Evolutionary conservation across 2,329 filamentous ascomycete genomes (phyloP).

Genomic region (Dactylonectria estremocensis): DNA sequence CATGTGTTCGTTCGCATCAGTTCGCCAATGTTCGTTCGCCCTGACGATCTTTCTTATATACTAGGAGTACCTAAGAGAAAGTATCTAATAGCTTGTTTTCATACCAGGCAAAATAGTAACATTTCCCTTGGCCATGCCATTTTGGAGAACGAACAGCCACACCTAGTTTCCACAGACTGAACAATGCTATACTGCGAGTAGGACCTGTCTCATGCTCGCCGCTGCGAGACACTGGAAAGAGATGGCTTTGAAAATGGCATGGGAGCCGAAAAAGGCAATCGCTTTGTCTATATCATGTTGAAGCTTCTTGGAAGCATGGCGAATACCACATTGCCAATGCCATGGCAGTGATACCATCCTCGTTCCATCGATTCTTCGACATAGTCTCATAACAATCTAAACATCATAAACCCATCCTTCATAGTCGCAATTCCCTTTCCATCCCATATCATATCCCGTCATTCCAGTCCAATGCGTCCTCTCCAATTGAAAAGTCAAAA

Average conservation of each 20-base stretch:
- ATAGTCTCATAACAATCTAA: conserved; percentile 47
- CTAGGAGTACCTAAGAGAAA: too few relatives aligned
- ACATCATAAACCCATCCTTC: conserved; percentile 38
- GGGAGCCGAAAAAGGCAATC: not conserved
- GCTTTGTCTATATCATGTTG: not conserved
- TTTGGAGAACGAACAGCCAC: too few relatives aligned
- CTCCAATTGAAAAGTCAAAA: conserved; percentile 38
- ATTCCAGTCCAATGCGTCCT: conserved; percentile 18
- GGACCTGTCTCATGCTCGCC: too few relatives aligned
- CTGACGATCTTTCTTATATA: too few relatives aligned
- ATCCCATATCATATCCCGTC: conserved; percentile 26
- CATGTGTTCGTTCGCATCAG: too few relatives aligned
- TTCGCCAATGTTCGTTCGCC: too few relatives aligned
- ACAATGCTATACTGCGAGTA: too few relatives aligned
- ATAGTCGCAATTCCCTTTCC: conserved; percentile 15
- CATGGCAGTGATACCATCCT: conserved; percentile 40
- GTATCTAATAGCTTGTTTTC: too few relatives aligned
- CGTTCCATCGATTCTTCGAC: conserved; percentile 32
- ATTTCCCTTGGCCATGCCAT: too few relatives aligned
- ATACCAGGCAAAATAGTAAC: too few relatives aligned
- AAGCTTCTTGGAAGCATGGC: not conserved
- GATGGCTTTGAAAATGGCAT: not conserved
- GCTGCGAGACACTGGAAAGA: too few relatives aligned
- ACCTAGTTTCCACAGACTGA: too few relatives aligned
- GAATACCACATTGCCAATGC: not conserved